phyloP scores from a whole-genome alignment of 208 protist genomes.

The Blastocrithidia nonstop region DNA sequence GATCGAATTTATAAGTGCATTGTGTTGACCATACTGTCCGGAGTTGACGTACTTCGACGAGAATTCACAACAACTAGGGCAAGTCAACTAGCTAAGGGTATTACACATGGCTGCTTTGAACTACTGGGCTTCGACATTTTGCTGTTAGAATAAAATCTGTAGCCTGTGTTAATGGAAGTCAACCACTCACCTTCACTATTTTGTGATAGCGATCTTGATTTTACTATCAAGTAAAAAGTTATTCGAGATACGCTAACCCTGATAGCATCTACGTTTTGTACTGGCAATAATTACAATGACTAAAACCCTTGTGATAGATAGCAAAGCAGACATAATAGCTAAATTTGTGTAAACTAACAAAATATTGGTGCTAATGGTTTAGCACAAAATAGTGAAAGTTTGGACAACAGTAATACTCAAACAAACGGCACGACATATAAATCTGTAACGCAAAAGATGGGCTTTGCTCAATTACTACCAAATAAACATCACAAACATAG shows the following conservation, averaged over 20 bases:
- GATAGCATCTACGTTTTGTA: too few relatives aligned
- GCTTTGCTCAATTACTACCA: too few relatives aligned
- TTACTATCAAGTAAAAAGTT: slow-evolving; percentile 55
- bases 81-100: slow-evolving; percentile 17
- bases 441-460: too few relatives aligned
- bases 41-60: slow-evolving; percentile 45
- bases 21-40: slow-evolving; percentile 76
- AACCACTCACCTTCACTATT: slow-evolving; percentile 85
- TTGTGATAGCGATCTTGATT: slow-evolving; percentile 69
- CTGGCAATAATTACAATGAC: too few relatives aligned
- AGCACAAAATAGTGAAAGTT: too few relatives aligned
- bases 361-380: too few relatives aligned
- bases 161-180: slow-evolving; percentile 77
- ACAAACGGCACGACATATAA: too few relatives aligned
- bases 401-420: too few relatives aligned
- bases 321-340: too few relatives aligned
- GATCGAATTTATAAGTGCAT: slow-evolving; percentile 49
- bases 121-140: slow-evolving; percentile 84
- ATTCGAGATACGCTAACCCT: slow-evolving; percentile 51
- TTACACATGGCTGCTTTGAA: slow-evolving; percentile 67
- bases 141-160: slow-evolving; percentile 17
- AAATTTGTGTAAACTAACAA: too few relatives aligned
- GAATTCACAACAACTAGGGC: slow-evolving; percentile 52
- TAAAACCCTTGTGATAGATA: too few relatives aligned
- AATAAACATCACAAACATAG: too few relatives aligned